Conservation (phyloP, 352 stramenopile genomes). For the Phytopythium kandeliae region DNA sequence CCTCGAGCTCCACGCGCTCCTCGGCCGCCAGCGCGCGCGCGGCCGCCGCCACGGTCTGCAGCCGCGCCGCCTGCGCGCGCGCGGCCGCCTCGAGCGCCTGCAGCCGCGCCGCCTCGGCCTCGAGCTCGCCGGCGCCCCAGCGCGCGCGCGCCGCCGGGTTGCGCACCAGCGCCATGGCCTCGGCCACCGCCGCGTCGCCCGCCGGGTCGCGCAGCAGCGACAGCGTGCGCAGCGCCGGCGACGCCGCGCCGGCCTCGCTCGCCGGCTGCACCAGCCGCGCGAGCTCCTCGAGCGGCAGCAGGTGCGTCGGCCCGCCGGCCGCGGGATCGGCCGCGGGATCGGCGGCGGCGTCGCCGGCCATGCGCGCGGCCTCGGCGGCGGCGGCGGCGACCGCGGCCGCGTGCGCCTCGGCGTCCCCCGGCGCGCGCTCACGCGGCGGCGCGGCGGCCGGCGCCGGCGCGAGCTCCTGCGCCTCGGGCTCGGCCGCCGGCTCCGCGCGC, state of each 20-base stretch:
- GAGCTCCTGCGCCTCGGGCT: slow-evolving; percentile 4
- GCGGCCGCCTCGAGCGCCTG: slow-evolving; percentile 26
- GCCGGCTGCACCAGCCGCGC: slow-evolving; percentile 17
- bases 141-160: slow-evolving; percentile 8
- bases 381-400: not conserved
- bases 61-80: slow-evolving; percentile 25
- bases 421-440: no score
- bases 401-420: no score
- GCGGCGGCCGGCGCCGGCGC: slow-evolving; percentile 7
- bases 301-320: not conserved
- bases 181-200: not conserved
- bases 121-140: slow-evolving; percentile 13
- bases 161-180: slow-evolving; percentile 4
- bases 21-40: slow-evolving; percentile 22
- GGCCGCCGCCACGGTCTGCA: slow-evolving; percentile 27
- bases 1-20: slow-evolving; percentile 29
- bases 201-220: slow-evolving; percentile 8
- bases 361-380: slow-evolving; percentile 3
- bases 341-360: not conserved
- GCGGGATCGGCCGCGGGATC: no score
- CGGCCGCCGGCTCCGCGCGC: not conserved
- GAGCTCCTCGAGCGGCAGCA: slow-evolving; percentile 12
- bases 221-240: slow-evolving; percentile 13
- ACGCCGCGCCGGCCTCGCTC: slow-evolving; percentile 10
- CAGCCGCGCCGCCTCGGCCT: slow-evolving; percentile 29